Base-by-base conservation (phyloP, 148 eudicot genomes). In the Oxyria digyna region DNA sequence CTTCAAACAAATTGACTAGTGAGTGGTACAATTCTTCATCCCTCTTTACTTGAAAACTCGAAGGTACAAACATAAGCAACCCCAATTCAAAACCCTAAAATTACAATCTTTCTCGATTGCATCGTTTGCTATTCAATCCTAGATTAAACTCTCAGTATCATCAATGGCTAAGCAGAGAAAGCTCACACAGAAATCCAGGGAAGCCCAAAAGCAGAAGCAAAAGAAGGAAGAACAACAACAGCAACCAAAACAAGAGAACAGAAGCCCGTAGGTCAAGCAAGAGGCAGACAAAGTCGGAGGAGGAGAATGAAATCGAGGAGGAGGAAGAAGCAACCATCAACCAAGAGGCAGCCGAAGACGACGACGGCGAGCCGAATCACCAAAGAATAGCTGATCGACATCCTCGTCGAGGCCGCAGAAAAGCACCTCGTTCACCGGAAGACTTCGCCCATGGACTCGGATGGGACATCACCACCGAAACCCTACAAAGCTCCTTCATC, bases 401-500 rank as follows among this genome's bases (percentile, higher is more conserved):
- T 91, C 70, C 81, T 87, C 21, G 71, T 73, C 67, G 45, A 72
- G 35, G 89, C 91, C 46, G 70, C 69, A 29, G 66, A 77, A 33
- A 74, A 82, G 9, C 83, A 90, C 75, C 70, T 74, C 20, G 69
- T 84, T 4, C 88, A 79, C 35, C 77, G 93, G 0, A 91, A 89
- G 78, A 80, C 18, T 91, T 87, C 76, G 67, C 89, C 17, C 88
- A 90, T 2, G 93, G 93, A 6, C 83, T 91, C 8, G 96, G 90
- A 0, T 85, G 86, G 87, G 93, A 87, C 9, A 89, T 96, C 21
- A 85, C 87, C 63, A 78, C 84, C 38, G 96, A 87, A 11, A 81
- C 70, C 37, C 85, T 91, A 2, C 76, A 71, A 0, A n/a, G 63
- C 12, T 43, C 80, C 21, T 91, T 81, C 67, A 65, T 75, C 7